Evolutionary conservation across 2,329 filamentous ascomycete species (phyloP).

Genomic region (Diaporthe velutina): DNA sequence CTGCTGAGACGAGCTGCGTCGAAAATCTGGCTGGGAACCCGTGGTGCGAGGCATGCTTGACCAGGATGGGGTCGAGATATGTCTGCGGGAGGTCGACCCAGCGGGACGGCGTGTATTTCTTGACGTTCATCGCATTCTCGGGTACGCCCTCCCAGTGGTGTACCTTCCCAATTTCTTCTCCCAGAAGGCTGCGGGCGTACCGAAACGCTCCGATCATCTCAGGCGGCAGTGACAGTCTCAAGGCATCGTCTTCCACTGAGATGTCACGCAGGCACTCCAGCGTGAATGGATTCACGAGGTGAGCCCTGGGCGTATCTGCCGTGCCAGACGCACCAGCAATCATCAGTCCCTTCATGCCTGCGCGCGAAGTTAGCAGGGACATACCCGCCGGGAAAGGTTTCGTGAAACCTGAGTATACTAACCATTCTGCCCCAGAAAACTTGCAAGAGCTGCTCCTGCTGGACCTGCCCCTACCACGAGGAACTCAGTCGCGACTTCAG

Average conservation of each 20-base stretch:
- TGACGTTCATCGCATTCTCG: conserved; percentile 49
- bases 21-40: conserved; percentile 56
- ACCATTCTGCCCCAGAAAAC: conserved; percentile 38
- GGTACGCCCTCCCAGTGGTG: conserved; percentile 56
- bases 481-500: conserved; percentile 38
- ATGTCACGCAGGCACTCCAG: conserved; percentile 56
- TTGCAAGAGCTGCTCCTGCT: conserved; percentile 33
- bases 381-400: neutral
- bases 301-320: conserved; percentile 36
- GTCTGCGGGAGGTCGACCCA: conserved; percentile 52
- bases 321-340: conserved; percentile 25
- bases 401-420: neutral
- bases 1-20: conserved; percentile 51
- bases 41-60: conserved; percentile 52
- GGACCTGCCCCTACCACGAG: conserved; percentile 35
- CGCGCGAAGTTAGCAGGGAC: neutral
- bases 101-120: conserved; percentile 52
- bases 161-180: conserved; percentile 53
- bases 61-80: conserved; percentile 57
- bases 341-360: conserved; percentile 35
- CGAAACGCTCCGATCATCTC: conserved; percentile 52
- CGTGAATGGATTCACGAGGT: conserved; percentile 37
- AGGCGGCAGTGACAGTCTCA: conserved; percentile 46
- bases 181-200: conserved; percentile 54
- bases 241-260: conserved; percentile 50